A percentile compares a stretch with the other conserved stretches of the same genome.
Conservation (phyloP, 2,329 filamentous ascomycete genomes). For the Neocatenulostroma microsporum region DNA sequence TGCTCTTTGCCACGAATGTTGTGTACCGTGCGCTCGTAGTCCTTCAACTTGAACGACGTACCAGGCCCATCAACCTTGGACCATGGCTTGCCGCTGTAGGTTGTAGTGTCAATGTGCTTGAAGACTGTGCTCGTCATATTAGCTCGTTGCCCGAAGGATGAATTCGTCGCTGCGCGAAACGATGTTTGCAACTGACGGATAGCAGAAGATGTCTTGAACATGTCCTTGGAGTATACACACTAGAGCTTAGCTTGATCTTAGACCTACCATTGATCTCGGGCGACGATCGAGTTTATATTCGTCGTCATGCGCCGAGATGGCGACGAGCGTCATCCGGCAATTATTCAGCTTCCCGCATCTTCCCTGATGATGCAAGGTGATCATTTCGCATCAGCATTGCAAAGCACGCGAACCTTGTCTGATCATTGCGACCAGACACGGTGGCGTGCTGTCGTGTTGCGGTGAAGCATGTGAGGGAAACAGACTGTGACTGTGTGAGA, state of each 20-base stretch:
- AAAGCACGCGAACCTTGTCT: no score
- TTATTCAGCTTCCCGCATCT: conserved; percentile 1
- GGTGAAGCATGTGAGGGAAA: no score
- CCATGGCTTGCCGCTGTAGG: conserved; percentile 49
- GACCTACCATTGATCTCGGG: not conserved
- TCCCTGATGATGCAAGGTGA: not conserved
- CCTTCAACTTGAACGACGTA: conserved; percentile 45
- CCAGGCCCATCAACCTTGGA: conserved; percentile 56
- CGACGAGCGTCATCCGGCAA: not conserved
- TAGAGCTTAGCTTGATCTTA: no score
- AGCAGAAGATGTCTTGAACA: conserved; percentile 1
- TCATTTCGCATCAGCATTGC: no score
- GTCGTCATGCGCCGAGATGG: conserved; percentile 1
- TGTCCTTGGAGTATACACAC: not conserved
- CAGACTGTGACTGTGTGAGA: no score
- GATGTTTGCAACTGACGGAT: conserved; percentile 2
- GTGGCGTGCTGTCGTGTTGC: no score
- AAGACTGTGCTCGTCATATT: conserved; percentile 54
- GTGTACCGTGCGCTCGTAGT: conserved; percentile 43
- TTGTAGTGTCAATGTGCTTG: conserved; percentile 52
- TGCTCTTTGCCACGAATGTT: conserved; percentile 47
- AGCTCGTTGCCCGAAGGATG: conserved; percentile 9
- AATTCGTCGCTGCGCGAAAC: not conserved
- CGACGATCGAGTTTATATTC: not conserved
- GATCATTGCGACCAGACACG: no score